Percentiles rank a stretch among this genome's conserved stretches.
Evolutionary conservation across 2,329 filamentous ascomycete genomes (phyloP).

Genomic region (Blumeriella jaapii): DNA sequence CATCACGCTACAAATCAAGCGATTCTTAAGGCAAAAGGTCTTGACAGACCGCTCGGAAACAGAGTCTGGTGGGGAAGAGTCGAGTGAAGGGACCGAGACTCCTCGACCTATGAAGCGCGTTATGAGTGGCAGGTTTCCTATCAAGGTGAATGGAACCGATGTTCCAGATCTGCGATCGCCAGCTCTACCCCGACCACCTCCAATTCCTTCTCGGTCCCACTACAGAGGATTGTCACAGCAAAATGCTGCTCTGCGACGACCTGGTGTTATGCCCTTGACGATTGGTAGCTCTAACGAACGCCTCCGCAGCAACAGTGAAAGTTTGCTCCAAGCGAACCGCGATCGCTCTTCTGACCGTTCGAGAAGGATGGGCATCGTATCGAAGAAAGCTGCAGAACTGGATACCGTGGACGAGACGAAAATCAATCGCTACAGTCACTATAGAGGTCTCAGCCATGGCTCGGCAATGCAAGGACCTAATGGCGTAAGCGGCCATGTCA

Average conservation of each 20-base stretch:
- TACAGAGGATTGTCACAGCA: conserved; percentile 65
- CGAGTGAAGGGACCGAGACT: conserved; percentile 67
- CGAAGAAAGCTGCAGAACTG: conserved; percentile 47
- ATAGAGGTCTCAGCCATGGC: conserved; percentile 55
- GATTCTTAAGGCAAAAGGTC: conserved; percentile 40
- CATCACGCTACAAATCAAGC: conserved; percentile 50
- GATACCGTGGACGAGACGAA: conserved; percentile 52
- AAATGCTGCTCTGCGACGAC: conserved; percentile 49
- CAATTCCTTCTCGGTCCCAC: conserved; percentile 71
- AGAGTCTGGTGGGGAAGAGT: conserved; percentile 48
- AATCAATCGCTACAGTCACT: conserved; percentile 53
- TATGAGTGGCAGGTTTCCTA: conserved; percentile 53
- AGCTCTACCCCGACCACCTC: conserved; percentile 53
- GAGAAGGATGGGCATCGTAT: conserved; percentile 53
- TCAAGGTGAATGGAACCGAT: conserved; percentile 65
- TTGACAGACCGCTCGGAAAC: conserved; percentile 40
- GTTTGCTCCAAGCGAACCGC: conserved; percentile 37
- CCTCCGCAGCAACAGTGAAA: conserved; percentile 54
- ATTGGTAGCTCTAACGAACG: conserved; percentile 61
- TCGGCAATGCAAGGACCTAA: conserved; percentile 48
- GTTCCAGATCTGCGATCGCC: conserved; percentile 57
- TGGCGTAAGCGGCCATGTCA: conserved; percentile 18
- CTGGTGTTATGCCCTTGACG: conserved; percentile 59
- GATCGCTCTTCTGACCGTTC: conserved; percentile 39
- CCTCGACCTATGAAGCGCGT: conserved; percentile 56